Evolutionary conservation across 108 stramenopile species (phyloP).

Genomic region (Schizochytrium sp.): DNA sequence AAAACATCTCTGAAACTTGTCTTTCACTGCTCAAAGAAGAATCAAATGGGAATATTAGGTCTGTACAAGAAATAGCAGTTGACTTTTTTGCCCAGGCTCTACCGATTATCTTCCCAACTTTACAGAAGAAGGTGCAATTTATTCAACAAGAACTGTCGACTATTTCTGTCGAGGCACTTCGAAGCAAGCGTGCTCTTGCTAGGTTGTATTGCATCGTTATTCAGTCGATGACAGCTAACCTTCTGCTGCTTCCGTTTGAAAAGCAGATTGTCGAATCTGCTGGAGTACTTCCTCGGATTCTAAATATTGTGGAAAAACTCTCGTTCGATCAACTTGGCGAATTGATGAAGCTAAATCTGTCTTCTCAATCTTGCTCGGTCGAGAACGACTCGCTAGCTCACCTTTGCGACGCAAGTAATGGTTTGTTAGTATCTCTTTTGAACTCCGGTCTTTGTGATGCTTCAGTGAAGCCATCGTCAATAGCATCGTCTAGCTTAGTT

Average conservation of each 20-base stretch:
- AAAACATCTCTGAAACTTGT: neutral
- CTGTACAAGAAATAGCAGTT: neutral
- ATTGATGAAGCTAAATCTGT: neutral
- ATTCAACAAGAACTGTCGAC: neutral
- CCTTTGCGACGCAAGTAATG: conserved; percentile 19
- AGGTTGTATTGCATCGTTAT: neutral
- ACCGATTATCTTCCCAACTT: neutral
- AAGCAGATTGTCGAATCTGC: conserved; percentile 15
- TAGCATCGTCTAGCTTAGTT: neutral
- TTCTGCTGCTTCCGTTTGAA: neutral
- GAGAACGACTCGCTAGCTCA: neutral
- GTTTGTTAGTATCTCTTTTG: neutral
- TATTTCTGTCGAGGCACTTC: neutral
- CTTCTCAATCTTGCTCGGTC: neutral
- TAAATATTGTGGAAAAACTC: neutral
- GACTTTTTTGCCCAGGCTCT: neutral
- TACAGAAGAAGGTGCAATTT: neutral
- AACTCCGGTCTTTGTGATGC: conserved; percentile 37
- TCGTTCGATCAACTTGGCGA: conserved; percentile 4
- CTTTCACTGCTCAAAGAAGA: neutral
- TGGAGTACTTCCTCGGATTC: neutral
- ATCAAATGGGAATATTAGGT: neutral
- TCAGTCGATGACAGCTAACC: neutral
- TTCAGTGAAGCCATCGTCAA: neutral
- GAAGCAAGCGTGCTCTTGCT: neutral